Base-by-base conservation (phyloP, 148 eudicot species). In the Chenopodium suecicum region DNA sequence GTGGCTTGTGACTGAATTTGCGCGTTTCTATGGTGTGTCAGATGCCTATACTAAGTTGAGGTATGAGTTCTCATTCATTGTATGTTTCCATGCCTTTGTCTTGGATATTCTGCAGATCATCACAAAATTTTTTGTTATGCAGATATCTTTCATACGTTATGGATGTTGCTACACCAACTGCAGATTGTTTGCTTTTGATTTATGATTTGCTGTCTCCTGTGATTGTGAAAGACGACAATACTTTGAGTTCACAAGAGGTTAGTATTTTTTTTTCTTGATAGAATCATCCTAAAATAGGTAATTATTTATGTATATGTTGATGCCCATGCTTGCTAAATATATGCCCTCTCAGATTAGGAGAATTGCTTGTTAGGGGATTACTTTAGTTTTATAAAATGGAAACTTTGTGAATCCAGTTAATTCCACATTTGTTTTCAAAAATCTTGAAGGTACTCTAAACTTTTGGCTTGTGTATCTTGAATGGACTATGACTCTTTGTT, bases 11-110 rank as follows among this genome's bases (percentile, higher is more conserved):
- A 82, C 81, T 67, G 87, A 82, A 82, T 87, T 87, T 82, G 87
- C 85, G 23, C 70, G 85, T 74, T 84, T 84, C 46, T 87, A 82
- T 44, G 89, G 89, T 52, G 89, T 87, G 34, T 87, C 89, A 66
- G 87, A 82, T 85, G 85, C 87, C 47, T 87, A 87, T 87, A 84
- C 89, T 84, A 87, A 87, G 85, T 85, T 87, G 72, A 82, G 89
- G 89, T 87, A 70, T 76, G 73, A 2, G 47, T 76, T 44, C 20
- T 32, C 56, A 8, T 63, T 67, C 29, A 64, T 29, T 82, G 27
- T 66, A 37, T 50, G 75, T 62, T 76, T 64, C 37, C 69, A 27
- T 44, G 56, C 62, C 11, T 67, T 34, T 17, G 19, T 56, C n/a
- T 73, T 37, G 74, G 46, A n/a, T 83, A 25, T 52, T 58, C n/a